Evolutionary conservation across 805 yeast genomes (phyloP).

Genomic region (Yamadazyma sp.): DNA sequence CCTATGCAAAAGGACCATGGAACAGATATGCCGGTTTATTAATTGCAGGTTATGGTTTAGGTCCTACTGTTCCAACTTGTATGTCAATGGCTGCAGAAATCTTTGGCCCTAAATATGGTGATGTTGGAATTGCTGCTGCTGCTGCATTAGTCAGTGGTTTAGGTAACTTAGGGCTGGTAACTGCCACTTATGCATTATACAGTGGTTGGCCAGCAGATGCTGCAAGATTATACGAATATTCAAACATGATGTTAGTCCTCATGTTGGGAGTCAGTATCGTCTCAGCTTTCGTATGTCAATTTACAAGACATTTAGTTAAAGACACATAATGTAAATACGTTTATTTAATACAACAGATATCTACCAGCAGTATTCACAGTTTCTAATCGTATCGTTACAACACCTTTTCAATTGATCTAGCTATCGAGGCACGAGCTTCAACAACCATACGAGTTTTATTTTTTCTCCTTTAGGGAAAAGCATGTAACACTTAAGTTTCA

Average conservation of each 20-base stretch:
- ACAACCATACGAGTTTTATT: too few relatives aligned
- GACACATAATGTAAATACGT: too few relatives aligned
- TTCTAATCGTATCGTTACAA: too few relatives aligned
- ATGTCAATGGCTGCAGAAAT: conserved; percentile 84
- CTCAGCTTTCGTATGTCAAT: conserved; percentile 31
- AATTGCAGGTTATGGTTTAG: conserved; percentile 82
- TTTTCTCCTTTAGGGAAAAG: too few relatives aligned
- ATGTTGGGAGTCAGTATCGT: conserved; percentile 74
- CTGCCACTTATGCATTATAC: conserved; percentile 82
- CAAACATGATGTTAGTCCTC: conserved; percentile 81
- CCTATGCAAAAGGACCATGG: conserved; percentile 75
- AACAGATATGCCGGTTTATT: conserved; percentile 74
- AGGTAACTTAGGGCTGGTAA: conserved; percentile 83
- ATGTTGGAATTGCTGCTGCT: conserved; percentile 79
- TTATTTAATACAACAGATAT: too few relatives aligned
- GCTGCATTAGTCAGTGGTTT: conserved; percentile 82
- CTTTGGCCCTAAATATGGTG: conserved; percentile 68
- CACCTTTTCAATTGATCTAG: too few relatives aligned
- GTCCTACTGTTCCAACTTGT: conserved; percentile 86
- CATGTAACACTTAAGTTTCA: too few relatives aligned
- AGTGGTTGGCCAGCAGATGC: conserved; percentile 83
- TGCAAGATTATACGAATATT: conserved; percentile 56
- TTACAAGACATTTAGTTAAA: conserved; percentile 30
- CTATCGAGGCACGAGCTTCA: too few relatives aligned
- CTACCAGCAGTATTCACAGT: too few relatives aligned